Conservation (phyloP, 2,329 filamentous ascomycete genomes). For the Aciculosporium take region DNA sequence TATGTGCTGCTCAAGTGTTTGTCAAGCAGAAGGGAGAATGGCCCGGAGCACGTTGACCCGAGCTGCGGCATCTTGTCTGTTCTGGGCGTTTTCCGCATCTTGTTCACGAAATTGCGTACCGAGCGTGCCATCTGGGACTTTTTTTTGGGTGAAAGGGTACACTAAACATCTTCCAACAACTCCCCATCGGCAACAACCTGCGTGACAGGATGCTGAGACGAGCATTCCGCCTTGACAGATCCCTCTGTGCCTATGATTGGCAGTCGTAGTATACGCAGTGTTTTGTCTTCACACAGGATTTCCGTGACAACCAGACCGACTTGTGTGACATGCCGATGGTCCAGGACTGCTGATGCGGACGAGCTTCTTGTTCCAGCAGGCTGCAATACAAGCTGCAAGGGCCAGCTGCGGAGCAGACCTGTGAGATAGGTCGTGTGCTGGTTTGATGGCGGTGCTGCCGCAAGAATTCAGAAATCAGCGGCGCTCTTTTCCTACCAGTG, state of each 20-base stretch:
- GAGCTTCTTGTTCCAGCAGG: background rate
- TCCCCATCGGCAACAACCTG: constrained; percentile 10
- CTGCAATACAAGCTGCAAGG: constrained; percentile 7
- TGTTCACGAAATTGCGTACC: constrained; percentile 14
- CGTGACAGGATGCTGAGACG: background rate
- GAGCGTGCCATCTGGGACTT: constrained; percentile 15
- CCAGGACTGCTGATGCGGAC: background rate
- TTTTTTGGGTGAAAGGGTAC: constrained; percentile 7
- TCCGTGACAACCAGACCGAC: constrained; percentile 9
- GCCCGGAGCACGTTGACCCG: constrained; percentile 10
- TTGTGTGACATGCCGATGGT: constrained; percentile 5
- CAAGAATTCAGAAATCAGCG: background rate
- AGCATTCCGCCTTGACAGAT: background rate
- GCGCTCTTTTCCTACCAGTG: background rate
- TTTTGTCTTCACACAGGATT: background rate
- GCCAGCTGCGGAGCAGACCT: constrained; percentile 7
- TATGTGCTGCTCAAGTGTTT: constrained; percentile 15
- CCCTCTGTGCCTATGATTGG: constrained; percentile 1
- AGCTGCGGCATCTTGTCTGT: background rate
- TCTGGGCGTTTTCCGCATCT: constrained; percentile 9
- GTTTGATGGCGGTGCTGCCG: constrained; percentile 5
- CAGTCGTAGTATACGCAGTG: constrained; percentile 9
- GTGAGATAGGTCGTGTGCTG: constrained; percentile 7
- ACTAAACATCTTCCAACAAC: constrained; percentile 18
- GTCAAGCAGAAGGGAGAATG: constrained; percentile 15